Evolutionary conservation across 1,284 basidiomycete genomes (phyloP).

Genomic region (Mycena citricolor): DNA sequence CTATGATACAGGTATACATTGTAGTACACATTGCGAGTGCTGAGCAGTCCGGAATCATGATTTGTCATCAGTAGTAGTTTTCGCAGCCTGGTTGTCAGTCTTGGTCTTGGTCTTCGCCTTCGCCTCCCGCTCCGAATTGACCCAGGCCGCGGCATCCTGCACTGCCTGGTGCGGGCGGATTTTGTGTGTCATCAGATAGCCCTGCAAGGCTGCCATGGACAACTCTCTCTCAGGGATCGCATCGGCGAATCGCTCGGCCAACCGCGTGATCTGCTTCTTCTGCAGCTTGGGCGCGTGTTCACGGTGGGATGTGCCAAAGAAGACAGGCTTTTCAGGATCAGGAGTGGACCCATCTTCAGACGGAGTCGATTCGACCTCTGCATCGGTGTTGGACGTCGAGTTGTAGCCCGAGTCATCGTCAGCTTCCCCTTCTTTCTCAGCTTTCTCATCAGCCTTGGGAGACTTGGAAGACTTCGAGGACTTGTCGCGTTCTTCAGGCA

Average conservation of each 20-base stretch:
- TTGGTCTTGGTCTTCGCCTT: constrained; percentile 3
- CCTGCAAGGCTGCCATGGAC: constrained; percentile 75
- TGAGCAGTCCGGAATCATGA: too few relatives aligned
- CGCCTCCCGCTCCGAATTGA: constrained; percentile 37
- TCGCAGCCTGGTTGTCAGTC: too few relatives aligned
- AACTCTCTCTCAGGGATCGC: constrained; percentile 63
- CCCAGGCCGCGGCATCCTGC: constrained; percentile 45
- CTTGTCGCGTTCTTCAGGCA: constrained; percentile 2
- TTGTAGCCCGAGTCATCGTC: constrained; percentile 18
- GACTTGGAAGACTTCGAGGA: too few relatives aligned
- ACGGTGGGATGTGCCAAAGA: constrained; percentile 34
- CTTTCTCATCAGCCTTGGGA: constrained; percentile 8
- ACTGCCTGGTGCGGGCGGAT: constrained; percentile 56
- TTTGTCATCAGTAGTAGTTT: too few relatives aligned
- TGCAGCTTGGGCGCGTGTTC: constrained; percentile 36
- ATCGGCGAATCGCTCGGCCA: constrained; percentile 59
- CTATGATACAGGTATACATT: too few relatives aligned
- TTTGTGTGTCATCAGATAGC: constrained; percentile 73
- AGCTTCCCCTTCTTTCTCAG: not conserved
- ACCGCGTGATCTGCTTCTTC: constrained; percentile 32
- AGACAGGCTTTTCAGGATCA: constrained; percentile 17
- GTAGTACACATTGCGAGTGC: too few relatives aligned
- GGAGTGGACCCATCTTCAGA: constrained; percentile 7
- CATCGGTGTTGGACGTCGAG: constrained; percentile 8
- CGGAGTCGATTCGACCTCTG: constrained; percentile 3